Percentiles rank a stretch among this genome's conserved stretches.
Conservation (phyloP, 805 yeast species). For the Candida vaughaniae region DNA sequence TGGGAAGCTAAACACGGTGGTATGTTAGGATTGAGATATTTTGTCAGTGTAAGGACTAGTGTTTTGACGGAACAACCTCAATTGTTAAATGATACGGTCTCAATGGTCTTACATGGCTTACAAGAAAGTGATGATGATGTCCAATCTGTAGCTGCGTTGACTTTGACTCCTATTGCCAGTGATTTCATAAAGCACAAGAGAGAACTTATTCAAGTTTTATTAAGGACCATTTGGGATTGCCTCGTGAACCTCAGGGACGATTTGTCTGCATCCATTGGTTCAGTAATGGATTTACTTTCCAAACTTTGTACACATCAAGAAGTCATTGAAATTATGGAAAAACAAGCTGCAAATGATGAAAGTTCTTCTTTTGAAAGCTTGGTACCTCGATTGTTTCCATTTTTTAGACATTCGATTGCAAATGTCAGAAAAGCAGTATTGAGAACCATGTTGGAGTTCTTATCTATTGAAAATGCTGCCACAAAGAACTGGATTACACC, state of each 20-base stretch:
- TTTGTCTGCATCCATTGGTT: slow-evolving; percentile 89
- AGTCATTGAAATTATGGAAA: slow-evolving; percentile 71
- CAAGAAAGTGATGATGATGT: slow-evolving; percentile 86
- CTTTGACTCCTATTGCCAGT: slow-evolving; percentile 84
- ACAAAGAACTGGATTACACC: slow-evolving; percentile 76
- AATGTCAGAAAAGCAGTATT: slow-evolving; percentile 88
- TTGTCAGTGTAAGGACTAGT: slow-evolving; percentile 85
- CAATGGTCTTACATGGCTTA: slow-evolving; percentile 85
- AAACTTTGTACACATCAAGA: slow-evolving; percentile 79
- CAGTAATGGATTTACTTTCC: slow-evolving; percentile 91
- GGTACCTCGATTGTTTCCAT: slow-evolving; percentile 91
- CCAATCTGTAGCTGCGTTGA: slow-evolving; percentile 94
- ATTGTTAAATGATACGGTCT: slow-evolving; percentile 66
- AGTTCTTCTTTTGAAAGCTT: slow-evolving; percentile 63
- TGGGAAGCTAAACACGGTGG: slow-evolving; percentile 99
- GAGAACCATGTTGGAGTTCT: slow-evolving; percentile 74
- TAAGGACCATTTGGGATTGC: slow-evolving; percentile 86
- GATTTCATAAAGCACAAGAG: slow-evolving; percentile 72
- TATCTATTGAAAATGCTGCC: slow-evolving; percentile 52
- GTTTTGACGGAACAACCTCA: slow-evolving; percentile 60
- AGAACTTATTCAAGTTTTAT: slow-evolving; percentile 46
- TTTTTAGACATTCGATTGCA: slow-evolving; percentile 88
- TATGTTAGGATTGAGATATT: slow-evolving; percentile 85
- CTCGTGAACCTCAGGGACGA: slow-evolving; percentile 85
- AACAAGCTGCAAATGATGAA: slow-evolving; percentile 51